phyloP scores from a whole-genome alignment of 129 eudicot genomes.

The Rutidosis leptorrhynchoides region DNA sequence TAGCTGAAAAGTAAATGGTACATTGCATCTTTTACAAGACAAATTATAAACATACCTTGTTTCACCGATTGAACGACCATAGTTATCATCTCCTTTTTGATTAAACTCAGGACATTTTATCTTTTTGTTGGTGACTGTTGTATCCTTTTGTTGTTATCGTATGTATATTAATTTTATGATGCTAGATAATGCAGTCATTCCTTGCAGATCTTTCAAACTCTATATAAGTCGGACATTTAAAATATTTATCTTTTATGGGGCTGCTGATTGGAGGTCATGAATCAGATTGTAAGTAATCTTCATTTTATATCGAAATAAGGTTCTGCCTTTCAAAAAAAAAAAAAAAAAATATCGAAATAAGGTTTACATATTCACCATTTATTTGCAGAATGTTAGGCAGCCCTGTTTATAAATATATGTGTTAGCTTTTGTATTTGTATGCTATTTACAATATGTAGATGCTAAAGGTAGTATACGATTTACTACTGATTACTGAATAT shows the following conservation, averaged over 20 bases:
- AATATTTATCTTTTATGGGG: slow-evolving; percentile 66
- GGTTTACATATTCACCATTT: too few relatives aligned
- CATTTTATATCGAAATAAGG: too few relatives aligned
- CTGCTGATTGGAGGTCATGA: slow-evolving; percentile 80
- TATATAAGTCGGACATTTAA: slow-evolving; percentile 60
- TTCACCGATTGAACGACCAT: too few relatives aligned
- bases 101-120: too few relatives aligned
- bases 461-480: not conserved
- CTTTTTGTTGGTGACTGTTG: too few relatives aligned
- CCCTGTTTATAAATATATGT: not conserved
- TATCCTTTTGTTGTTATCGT: not conserved
- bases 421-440: not conserved
- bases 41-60: too few relatives aligned
- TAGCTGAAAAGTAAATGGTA: too few relatives aligned
- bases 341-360: too few relatives aligned
- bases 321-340: too few relatives aligned
- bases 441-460: not conserved
- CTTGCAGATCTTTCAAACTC: slow-evolving; percentile 78
- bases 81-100: too few relatives aligned
- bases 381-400: too few relatives aligned
- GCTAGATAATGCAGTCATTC: slow-evolving; percentile 4
- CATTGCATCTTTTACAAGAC: too few relatives aligned
- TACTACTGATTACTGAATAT: not conserved
- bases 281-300: slow-evolving; percentile 75
- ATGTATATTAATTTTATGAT: not conserved